Evolutionary conservation across 805 yeast species (phyloP), one percentile per base, ranked within the genome.

Genomic region (Candida yuanshanica): DNA sequence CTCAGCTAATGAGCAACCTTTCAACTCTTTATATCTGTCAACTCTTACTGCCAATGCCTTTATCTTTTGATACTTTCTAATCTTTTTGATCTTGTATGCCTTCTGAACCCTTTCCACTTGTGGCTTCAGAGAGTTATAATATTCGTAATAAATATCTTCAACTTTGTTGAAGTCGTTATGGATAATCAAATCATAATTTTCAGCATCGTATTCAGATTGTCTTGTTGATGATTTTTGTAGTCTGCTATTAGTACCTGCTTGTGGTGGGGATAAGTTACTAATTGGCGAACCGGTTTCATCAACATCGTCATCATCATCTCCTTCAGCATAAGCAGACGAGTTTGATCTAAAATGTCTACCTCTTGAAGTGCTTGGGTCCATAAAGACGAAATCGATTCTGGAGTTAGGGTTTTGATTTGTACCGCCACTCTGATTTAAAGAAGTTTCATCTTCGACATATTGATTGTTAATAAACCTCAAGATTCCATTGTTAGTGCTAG

Each of bases 41-140:
- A 64, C 57, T 48, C 64, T 62, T 29, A 55, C 60, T 5, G 62
- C 64, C 16, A 64, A 46, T 5, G 67, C 66, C 35, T 63, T 62
- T 31, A 64, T 58, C 44, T 64, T 56, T 45, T 64, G 68, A 44
- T 58, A 63, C 33, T 64, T 64, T 44, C 68, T 55, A 17, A 64
- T 59, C 44, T 62, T 63, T 36, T 62, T 60, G 37, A 64, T 52
- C 45, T 60, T 61, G 40, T 56, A 62, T 10, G 56, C 58, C 43
- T 56, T 58, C 27, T 60, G 62, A 21, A 62, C 60, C 23, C 61
- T 56, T 37, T 59, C 56, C n/a, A 64, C 61, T 44, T 64, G 66
- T 21, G 59, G 57, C 37, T 56, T 55, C 35, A 62, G 42, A 5
- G 57, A 50, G 38, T 54, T 53, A 21, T 60, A 55, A 45, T 53